Evolutionary conservation across 768 basidiomycete species (phyloP).

Genomic region (Dentipellis sp.): DNA sequence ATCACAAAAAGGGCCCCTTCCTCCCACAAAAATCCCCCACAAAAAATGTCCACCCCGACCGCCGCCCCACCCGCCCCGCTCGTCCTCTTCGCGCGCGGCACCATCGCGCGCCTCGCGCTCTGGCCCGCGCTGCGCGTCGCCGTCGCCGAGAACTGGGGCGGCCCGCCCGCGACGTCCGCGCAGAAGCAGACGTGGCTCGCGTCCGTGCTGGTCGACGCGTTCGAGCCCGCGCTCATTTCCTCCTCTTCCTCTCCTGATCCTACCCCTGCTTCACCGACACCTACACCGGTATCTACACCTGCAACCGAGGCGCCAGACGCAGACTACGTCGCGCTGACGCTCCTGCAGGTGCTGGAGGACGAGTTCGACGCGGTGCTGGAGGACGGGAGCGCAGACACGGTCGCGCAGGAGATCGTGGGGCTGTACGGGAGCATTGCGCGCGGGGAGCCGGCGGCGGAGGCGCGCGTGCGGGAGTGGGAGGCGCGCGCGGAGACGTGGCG

Average conservation of each 20-base stretch:
- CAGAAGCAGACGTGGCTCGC: conserved; percentile 83
- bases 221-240: conserved; percentile 42
- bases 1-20: too few relatives aligned
- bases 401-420: conserved; percentile 63
- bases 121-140: conserved; percentile 88
- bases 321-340: conserved; percentile 70
- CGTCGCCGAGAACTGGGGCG: conserved; percentile 82
- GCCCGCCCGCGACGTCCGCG: conserved; percentile 41
- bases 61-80: conserved; percentile 24
- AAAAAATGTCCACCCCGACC: not conserved
- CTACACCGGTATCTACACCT: not conserved
- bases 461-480: conserved; percentile 54
- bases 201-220: conserved; percentile 69
- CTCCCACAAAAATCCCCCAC: too few relatives aligned
- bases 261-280: conserved; percentile 6
- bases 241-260: too few relatives aligned
- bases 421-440: conserved; percentile 52
- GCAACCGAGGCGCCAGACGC: conserved; percentile 41
- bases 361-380: conserved; percentile 83
- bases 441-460: conserved; percentile 24
- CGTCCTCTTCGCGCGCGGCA: conserved; percentile 78
- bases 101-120: conserved; percentile 68
- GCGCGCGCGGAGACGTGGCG: conserved; percentile 45
- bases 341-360: conserved; percentile 78
- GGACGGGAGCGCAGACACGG: conserved; percentile 69